Conservation (phyloP, 2,329 filamentous ascomycete genomes). For the Aspergillus hiratsukae region DNA sequence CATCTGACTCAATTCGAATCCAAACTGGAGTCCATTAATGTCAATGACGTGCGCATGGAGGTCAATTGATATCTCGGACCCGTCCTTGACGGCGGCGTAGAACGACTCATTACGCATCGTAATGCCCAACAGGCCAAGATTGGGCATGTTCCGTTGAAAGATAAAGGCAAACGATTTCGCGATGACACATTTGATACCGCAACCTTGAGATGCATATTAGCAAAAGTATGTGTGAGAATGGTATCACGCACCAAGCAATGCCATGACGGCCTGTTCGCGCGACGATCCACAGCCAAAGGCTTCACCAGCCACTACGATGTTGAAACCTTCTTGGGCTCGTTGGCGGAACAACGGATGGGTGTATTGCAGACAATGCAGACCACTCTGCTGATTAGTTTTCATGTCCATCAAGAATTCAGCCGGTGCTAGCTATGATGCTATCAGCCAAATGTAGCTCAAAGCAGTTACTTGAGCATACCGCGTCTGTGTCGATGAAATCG, state of each 20-base stretch:
- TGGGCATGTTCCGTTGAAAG: slow-evolving; percentile 44
- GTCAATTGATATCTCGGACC: slow-evolving; percentile 36
- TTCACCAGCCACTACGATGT: slow-evolving; percentile 44
- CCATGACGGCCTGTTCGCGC: slow-evolving; percentile 42
- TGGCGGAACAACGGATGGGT: slow-evolving; percentile 40
- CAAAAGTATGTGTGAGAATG: background rate
- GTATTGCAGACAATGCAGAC: slow-evolving; percentile 39
- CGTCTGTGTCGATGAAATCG: slow-evolving; percentile 44
- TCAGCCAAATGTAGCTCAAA: background rate
- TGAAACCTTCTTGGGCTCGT: slow-evolving; percentile 31
- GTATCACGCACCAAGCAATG: slow-evolving; percentile 29
- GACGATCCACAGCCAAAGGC: slow-evolving; percentile 47
- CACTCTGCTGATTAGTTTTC: slow-evolving; percentile 30
- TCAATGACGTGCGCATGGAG: slow-evolving; percentile 19
- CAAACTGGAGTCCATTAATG: slow-evolving; percentile 20
- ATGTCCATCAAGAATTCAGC: slow-evolving; percentile 33
- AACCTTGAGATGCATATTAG: slow-evolving; percentile 1
- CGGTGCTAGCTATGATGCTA: slow-evolving; percentile 35
- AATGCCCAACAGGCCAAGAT: slow-evolving; percentile 43
- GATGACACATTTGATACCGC: slow-evolving; percentile 40
- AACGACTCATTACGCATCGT: slow-evolving; percentile 37
- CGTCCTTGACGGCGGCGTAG: slow-evolving; percentile 34
- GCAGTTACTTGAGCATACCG: slow-evolving; percentile 19
- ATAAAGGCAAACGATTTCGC: slow-evolving; percentile 46
- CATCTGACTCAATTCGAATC: slow-evolving; percentile 37